These are phyloP conservation scores for Boeremia exigua DNA, from an alignment of 2,329 filamentous ascomycete species.

Conservation along the genomic window DNA sequence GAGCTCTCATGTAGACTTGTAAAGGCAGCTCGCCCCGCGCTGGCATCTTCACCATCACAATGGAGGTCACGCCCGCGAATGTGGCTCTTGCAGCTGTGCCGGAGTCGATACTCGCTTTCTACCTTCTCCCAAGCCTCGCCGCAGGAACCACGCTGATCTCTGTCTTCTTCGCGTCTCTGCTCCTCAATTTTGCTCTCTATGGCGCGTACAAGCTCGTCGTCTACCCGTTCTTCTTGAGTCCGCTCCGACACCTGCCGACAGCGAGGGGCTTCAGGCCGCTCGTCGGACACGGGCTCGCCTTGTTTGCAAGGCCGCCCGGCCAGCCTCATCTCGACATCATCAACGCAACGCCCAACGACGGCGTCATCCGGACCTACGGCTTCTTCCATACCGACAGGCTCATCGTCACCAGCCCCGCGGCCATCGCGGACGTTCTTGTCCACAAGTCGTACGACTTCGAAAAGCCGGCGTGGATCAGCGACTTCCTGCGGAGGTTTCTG, in stretches of 20 bases:
- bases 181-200: conserved; percentile 26
- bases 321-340: conserved; percentile 43
- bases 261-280: conserved; percentile 38
- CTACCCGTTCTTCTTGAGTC: conserved; percentile 49
- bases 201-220: conserved; percentile 31
- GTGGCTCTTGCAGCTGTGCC: conserved; percentile 23
- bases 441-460: conserved; percentile 62
- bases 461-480: conserved; percentile 54
- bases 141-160: conserved; percentile 19
- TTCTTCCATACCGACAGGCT: conserved; percentile 49
- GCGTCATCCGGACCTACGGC: conserved; percentile 48
- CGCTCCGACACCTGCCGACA: conserved; percentile 49
- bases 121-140: conserved; percentile 29
- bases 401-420: conserved; percentile 48
- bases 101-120: conserved; percentile 28
- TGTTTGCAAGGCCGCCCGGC: conserved; percentile 46
- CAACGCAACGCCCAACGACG: conserved; percentile 49
- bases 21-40: neutral
- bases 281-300: conserved; percentile 46
- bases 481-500: conserved; percentile 56
- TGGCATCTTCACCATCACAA: conserved; percentile 3
- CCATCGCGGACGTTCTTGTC: conserved; percentile 59
- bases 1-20: too few relatives aligned
- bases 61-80: conserved; percentile 25
- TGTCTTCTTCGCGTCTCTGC: conserved; percentile 25